Conservation (phyloP, 495 filamentous ascomycete species). For the Baudoinia panamericana region DNA sequence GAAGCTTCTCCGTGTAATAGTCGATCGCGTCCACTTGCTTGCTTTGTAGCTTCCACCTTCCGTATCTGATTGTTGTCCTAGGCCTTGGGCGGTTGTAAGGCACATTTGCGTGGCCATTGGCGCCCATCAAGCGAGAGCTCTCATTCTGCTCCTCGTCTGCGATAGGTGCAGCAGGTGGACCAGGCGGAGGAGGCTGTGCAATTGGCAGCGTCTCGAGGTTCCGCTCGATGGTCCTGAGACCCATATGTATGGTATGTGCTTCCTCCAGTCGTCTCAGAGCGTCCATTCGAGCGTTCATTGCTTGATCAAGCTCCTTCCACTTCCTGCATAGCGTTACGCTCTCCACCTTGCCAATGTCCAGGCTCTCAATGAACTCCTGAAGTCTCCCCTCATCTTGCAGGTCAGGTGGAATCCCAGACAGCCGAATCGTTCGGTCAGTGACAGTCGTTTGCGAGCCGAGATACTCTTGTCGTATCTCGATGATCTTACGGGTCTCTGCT, state of each 20-base stretch:
- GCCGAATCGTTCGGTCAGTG: conserved; percentile 81
- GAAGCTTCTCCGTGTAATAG: conserved; percentile 81
- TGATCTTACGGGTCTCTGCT: conserved; percentile 67
- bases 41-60: conserved; percentile 57
- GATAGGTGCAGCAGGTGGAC: conserved; percentile 20
- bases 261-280: conserved; percentile 67
- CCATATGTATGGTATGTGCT: conserved; percentile 63
- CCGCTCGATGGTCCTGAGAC: conserved; percentile 36
- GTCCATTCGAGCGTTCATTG: conserved; percentile 53
- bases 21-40: conserved; percentile 79
- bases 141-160: conserved; percentile 36
- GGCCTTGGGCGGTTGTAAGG: conserved; percentile 45
- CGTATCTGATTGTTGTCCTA: conserved; percentile 62
- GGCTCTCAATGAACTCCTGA: conserved; percentile 70
- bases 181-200: conserved; percentile 35
- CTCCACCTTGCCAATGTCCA: conserved; percentile 89
- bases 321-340: conserved; percentile 75
- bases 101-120: conserved; percentile 29
- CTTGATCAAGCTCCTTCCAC: conserved; percentile 69
- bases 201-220: conserved; percentile 41
- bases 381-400: conserved; percentile 71
- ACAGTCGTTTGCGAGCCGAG: conserved; percentile 85
- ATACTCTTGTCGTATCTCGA: conserved; percentile 76
- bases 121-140: conserved; percentile 39
- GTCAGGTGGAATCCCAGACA: conserved; percentile 77